Conservation (phyloP, 2,329 filamentous ascomycete genomes). For the Ophiostoma montium region DNA sequence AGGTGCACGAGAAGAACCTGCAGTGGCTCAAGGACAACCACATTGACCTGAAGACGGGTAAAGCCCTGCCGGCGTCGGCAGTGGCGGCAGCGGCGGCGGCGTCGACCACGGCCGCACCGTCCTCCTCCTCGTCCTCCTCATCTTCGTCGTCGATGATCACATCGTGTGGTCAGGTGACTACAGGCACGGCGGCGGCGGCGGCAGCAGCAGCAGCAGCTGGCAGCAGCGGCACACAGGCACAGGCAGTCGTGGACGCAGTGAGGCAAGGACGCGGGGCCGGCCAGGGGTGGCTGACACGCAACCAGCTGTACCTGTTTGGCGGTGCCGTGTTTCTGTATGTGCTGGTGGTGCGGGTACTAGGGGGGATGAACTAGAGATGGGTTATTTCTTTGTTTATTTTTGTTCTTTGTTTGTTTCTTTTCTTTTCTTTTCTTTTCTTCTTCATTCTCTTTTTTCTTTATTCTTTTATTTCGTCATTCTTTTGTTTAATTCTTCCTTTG, state of each 20-base stretch:
- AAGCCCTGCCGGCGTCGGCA: constrained; percentile 17
- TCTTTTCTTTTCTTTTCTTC: background rate
- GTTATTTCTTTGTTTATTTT: background rate
- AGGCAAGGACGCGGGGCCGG: constrained; percentile 67
- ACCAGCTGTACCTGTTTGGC: constrained; percentile 63
- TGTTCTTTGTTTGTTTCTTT: background rate
- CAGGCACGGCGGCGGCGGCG: constrained; percentile 17
- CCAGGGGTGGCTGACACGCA: constrained; percentile 65
- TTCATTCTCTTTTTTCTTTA: background rate
- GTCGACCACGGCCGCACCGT: background rate
- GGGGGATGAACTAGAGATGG: constrained; percentile 17
- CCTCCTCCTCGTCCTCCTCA: background rate
- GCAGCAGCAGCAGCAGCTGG: constrained; percentile 24
- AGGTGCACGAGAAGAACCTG: constrained; percentile 79
- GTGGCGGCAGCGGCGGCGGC: constrained; percentile 17
- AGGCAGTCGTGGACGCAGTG: constrained; percentile 63
- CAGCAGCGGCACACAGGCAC: constrained; percentile 42
- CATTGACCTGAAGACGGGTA: constrained; percentile 63
- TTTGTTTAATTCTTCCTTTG: too few relatives aligned
- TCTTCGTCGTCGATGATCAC: too few relatives aligned
- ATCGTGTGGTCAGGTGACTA: too few relatives aligned
- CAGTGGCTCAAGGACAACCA: constrained; percentile 76
- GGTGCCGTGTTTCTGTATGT: constrained; percentile 69
- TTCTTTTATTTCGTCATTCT: background rate
- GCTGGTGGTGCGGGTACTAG: constrained; percentile 60